Evolutionary conservation across 1,139 yeast species (phyloP).

Genomic region (Trichomonascaceae sp.): DNA sequence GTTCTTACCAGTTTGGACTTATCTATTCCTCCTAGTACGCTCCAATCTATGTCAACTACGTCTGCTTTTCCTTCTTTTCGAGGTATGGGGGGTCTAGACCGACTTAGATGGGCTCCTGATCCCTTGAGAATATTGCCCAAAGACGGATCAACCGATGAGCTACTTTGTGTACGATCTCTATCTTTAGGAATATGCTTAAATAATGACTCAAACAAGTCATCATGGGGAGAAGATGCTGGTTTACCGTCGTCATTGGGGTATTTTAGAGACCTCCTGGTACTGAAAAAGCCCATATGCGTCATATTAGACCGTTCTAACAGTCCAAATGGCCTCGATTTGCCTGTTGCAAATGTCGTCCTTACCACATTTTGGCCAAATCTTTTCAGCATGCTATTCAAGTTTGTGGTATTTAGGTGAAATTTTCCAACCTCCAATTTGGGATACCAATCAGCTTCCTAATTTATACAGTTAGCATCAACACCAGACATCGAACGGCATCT

Average conservation of each 20-base stretch:
- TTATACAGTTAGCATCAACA: neutral
- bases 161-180: neutral
- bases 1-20: conserved; percentile 26
- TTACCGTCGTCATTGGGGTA: neutral
- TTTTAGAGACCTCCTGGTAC: neutral
- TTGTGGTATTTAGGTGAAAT: neutral
- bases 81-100: conserved; percentile 2
- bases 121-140: neutral
- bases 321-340: neutral
- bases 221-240: neutral
- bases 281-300: neutral
- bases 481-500: neutral
- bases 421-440: neutral
- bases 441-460: neutral
- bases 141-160: neutral
- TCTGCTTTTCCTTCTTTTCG: conserved; percentile 1
- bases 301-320: neutral
- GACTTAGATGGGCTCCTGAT: neutral
- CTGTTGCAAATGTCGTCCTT: neutral
- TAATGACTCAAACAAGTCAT: neutral
- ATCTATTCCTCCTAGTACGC: conserved; percentile 12
- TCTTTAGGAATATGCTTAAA: neutral
- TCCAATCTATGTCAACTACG: conserved; percentile 7
- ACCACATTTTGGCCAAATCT: neutral
- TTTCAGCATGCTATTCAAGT: neutral